Percentiles rank a stretch among this genome's conserved stretches.
These are phyloP conservation scores for Kodamaea arcana DNA, from an alignment of 1,139 yeast species.

Conservation along the genomic window DNA sequence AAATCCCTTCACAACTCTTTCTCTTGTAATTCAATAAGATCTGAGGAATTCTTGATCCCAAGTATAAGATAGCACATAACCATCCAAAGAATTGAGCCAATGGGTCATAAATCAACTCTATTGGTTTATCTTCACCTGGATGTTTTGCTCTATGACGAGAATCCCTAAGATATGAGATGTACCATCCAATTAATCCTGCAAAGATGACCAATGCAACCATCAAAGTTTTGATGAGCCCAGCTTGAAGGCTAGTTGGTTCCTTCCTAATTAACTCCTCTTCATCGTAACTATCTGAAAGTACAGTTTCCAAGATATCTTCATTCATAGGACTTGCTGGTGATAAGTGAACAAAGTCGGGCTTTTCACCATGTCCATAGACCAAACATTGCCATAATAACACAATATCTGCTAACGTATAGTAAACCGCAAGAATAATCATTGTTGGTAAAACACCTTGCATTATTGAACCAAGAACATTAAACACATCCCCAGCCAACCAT, in stretches of 20 bases:
- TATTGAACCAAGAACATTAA: slow-evolving; percentile 84
- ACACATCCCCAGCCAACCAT: slow-evolving; percentile 88
- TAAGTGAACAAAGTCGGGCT: slow-evolving; percentile 72
- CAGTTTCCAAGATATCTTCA: slow-evolving; percentile 63
- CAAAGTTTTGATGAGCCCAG: slow-evolving; percentile 47
- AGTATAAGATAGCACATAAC: slow-evolving; percentile 79
- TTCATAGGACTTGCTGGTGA: slow-evolving; percentile 87
- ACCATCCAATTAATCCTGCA: slow-evolving; percentile 88
- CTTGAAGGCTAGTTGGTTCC: slow-evolving; percentile 15
- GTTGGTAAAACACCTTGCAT: slow-evolving; percentile 88
- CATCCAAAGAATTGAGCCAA: slow-evolving; percentile 89
- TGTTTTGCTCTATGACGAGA: slow-evolving; percentile 25
- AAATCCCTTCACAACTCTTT: slow-evolving; percentile 89
- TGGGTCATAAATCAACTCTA: slow-evolving; percentile 56
- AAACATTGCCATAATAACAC: slow-evolving; percentile 79
- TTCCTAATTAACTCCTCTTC: slow-evolving; percentile 3
- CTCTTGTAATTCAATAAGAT: slow-evolving; percentile 75
- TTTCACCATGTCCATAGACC: slow-evolving; percentile 57
- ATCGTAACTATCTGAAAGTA: slow-evolving; percentile 29
- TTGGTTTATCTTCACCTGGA: slow-evolving; percentile 27
- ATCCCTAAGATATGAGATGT: slow-evolving; percentile 50
- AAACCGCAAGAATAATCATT: slow-evolving; percentile 84
- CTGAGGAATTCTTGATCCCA: slow-evolving; percentile 90
- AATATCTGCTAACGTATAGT: slow-evolving; percentile 87
- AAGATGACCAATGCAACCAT: slow-evolving; percentile 68